phyloP scores from a whole-genome alignment of 2,329 filamentous ascomycete species.

The Colletotrichum truncatum region DNA sequence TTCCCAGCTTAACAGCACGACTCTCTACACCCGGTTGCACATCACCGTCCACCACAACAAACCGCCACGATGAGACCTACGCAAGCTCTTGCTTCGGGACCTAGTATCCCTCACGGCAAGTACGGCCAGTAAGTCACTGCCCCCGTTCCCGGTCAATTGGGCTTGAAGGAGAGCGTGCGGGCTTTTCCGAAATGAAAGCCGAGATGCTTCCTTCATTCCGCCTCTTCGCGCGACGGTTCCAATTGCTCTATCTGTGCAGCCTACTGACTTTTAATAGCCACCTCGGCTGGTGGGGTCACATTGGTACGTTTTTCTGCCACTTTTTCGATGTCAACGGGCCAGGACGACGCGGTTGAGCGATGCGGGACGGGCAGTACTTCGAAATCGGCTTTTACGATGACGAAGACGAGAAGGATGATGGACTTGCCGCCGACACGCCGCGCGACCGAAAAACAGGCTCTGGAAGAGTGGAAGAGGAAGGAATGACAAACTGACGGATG shows the following conservation, averaged over 20 bases:
- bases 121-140: conserved; percentile 51
- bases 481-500: conserved; percentile 12
- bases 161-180: conserved; percentile 36
- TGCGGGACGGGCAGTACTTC: neutral
- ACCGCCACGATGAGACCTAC: conserved; percentile 51
- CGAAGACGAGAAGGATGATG: neutral
- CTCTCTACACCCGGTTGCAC: conserved; percentile 8
- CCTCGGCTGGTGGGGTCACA: conserved; percentile 77
- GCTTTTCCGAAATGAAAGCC: conserved; percentile 37
- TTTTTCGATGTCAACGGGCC: neutral
- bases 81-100: conserved; percentile 49
- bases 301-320: conserved; percentile 61
- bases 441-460: neutral
- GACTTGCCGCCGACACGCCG: neutral
- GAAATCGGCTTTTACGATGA: neutral
- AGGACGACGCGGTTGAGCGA: conserved; percentile 5
- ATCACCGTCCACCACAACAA: conserved; percentile 26
- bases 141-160: conserved; percentile 11
- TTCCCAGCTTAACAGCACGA: neutral
- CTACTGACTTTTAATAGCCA: conserved; percentile 60
- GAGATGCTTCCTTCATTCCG: neutral
- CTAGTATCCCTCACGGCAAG: conserved; percentile 51
- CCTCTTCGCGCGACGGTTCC: neutral
- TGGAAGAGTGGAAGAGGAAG: too few species aligned
- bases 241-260: neutral